A percentile compares a stretch with the other conserved stretches of the same genome.
Evolutionary conservation across 2,329 filamentous ascomycete genomes (phyloP).

Genomic region (Ceratocystiopsis sp.): DNA sequence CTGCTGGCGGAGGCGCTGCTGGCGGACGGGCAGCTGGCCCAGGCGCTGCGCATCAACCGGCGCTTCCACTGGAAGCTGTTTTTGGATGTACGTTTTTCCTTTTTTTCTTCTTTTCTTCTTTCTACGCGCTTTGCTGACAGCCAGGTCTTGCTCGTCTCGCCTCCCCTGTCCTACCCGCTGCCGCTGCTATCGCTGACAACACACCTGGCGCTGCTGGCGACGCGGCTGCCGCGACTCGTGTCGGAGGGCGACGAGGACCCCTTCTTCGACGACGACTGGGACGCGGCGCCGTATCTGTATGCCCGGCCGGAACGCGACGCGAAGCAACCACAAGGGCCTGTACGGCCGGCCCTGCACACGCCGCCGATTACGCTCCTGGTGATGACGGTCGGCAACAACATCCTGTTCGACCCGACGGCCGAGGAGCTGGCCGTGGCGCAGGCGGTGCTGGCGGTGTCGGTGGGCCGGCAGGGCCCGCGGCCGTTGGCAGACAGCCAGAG

Average conservation of each 20-base stretch:
- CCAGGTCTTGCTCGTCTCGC: constrained; percentile 83
- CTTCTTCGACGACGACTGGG: constrained; percentile 97
- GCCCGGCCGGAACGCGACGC: constrained; percentile 10
- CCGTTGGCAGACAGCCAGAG: constrained; percentile 6
- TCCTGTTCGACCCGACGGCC: constrained; percentile 82
- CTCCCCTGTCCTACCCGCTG: constrained; percentile 79
- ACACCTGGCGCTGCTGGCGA: constrained; percentile 80
- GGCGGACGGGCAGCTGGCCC: constrained; percentile 50
- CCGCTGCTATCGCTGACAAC: constrained; percentile 84
- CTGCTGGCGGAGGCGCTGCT: constrained; percentile 82
- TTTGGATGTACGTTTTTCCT: constrained; percentile 58
- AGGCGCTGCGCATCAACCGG: constrained; percentile 68
- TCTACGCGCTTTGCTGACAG: neutral
- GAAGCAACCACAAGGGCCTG: constrained; percentile 8
- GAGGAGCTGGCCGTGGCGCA: constrained; percentile 92
- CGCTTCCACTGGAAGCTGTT: constrained; percentile 95
- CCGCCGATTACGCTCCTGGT: constrained; percentile 87
- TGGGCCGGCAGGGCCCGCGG: constrained; percentile 30
- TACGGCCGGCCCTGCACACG: constrained; percentile 16
- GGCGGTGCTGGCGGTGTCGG: constrained; percentile 68
- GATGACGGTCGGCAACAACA: constrained; percentile 67
- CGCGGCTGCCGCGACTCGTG: constrained; percentile 66
- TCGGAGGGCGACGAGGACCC: constrained; percentile 91
- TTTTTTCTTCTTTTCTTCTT: neutral
- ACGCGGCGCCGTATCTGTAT: constrained; percentile 63